Percentiles rank a stretch among this genome's conserved stretches.
Evolutionary conservation across 768 basidiomycete species (phyloP).

Genomic region (Plicaturopsis crispa): DNA sequence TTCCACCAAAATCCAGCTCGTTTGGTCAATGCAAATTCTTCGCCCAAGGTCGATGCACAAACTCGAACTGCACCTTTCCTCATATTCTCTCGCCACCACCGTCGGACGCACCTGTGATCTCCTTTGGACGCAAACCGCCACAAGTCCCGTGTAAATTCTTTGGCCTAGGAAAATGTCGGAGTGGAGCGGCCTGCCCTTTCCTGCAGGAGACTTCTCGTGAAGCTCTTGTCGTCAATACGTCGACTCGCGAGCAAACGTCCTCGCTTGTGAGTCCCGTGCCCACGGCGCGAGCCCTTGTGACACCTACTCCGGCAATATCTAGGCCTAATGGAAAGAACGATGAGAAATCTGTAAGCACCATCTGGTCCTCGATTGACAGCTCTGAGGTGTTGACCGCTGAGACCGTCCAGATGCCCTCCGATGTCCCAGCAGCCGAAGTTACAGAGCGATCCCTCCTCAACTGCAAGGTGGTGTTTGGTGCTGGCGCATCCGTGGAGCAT

Average conservation of each 20-base stretch:
- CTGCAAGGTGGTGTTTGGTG: constrained; percentile 25
- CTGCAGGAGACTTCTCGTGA: constrained; percentile 10
- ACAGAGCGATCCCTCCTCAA: constrained; percentile 18
- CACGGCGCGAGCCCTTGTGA: constrained; percentile 1
- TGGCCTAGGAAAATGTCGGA: constrained; percentile 17
- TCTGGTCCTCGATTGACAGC: constrained; percentile 22
- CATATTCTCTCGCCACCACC: neutral
- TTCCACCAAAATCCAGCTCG: neutral
- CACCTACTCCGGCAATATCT: constrained; percentile 13
- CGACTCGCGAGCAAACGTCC: constrained; percentile 2
- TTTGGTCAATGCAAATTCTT: constrained; percentile 7
- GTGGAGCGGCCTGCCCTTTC: constrained; percentile 18
- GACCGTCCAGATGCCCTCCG: constrained; percentile 1
- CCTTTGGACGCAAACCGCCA: constrained; percentile 2
- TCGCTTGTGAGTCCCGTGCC: constrained; percentile 1
- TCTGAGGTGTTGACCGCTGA: constrained; percentile 31
- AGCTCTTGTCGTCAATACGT: neutral
- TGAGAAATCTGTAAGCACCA: constrained; percentile 29
- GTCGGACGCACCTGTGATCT: neutral
- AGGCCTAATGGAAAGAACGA: constrained; percentile 24
- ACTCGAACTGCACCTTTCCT: constrained; percentile 5
- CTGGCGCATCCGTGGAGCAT: constrained; percentile 19
- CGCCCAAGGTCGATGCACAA: constrained; percentile 4
- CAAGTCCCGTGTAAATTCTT: constrained; percentile 10
- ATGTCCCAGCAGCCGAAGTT: neutral